Conservation (phyloP, 345 rosid species). For the Luvunga scandens region DNA sequence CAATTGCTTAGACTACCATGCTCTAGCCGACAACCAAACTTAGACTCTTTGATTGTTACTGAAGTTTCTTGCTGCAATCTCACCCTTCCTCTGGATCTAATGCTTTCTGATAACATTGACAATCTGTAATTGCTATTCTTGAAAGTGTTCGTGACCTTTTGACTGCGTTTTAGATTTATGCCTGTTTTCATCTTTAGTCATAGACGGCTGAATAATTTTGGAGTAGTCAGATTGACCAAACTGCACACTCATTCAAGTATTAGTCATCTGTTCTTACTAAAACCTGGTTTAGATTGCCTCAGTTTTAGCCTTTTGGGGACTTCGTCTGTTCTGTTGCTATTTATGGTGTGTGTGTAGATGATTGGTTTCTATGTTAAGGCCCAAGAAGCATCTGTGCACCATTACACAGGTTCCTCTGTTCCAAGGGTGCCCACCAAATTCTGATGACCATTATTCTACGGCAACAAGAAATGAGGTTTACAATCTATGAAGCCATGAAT, state of each 20-base stretch:
- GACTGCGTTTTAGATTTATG: too few relatives aligned
- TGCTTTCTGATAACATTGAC: neutral
- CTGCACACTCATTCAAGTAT: neutral
- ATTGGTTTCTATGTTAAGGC: neutral
- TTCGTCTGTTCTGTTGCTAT: too few relatives aligned
- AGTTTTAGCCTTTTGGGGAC: too few relatives aligned
- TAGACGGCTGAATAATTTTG: neutral
- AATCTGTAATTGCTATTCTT: neutral
- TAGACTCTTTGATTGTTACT: neutral
- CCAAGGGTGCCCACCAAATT: too few relatives aligned
- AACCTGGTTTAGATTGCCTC: neutral
- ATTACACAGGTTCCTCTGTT: too few relatives aligned
- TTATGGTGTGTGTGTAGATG: neutral
- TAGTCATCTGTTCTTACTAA: neutral
- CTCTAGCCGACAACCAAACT: neutral
- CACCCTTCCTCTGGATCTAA: neutral
- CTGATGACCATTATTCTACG: too few relatives aligned
- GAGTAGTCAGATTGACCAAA: neutral
- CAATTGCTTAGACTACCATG: neutral
- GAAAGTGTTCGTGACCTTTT: neutral
- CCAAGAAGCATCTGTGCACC: too few relatives aligned
- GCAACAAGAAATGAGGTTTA: too few relatives aligned
- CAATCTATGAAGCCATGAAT: too few relatives aligned
- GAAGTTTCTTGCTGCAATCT: neutral
- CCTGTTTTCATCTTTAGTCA: neutral